Evolutionary conservation across 768 basidiomycete genomes (phyloP).

Genomic region (Suillus discolor): DNA sequence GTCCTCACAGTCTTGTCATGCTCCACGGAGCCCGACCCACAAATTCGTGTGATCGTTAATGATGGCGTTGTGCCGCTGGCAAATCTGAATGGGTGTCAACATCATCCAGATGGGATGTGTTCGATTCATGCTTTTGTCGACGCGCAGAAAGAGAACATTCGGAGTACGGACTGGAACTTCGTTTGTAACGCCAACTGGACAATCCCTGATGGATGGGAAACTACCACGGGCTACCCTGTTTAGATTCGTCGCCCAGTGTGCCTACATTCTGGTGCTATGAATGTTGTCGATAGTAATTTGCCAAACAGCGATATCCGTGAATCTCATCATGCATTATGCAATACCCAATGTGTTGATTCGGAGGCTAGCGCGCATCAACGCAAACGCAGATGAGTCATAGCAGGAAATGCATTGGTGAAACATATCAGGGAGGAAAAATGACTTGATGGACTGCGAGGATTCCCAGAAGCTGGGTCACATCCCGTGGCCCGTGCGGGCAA

Average conservation of each 20-base stretch:
- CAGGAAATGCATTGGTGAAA: no score
- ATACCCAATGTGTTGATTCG: no score
- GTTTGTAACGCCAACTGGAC: slow-evolving; percentile 76
- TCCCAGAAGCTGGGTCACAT: no score
- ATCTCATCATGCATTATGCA: neutral
- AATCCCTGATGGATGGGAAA: slow-evolving; percentile 73
- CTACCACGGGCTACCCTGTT: slow-evolving; percentile 65
- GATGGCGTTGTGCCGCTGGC: slow-evolving; percentile 81
- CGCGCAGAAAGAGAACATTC: slow-evolving; percentile 66
- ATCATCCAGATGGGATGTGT: slow-evolving; percentile 77
- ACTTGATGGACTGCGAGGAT: no score
- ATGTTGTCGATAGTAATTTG: neutral
- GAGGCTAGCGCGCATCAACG: no score
- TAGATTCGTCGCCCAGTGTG: neutral
- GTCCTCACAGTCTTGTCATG: slow-evolving; percentile 57
- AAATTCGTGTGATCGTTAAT: slow-evolving; percentile 83
- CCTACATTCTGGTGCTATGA: neutral
- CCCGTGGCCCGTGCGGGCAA: no score
- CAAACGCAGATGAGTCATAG: no score
- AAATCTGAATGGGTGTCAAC: slow-evolving; percentile 68
- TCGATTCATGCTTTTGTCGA: slow-evolving; percentile 67
- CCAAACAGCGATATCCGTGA: neutral
- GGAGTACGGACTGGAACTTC: slow-evolving; percentile 64
- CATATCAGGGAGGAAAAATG: no score
- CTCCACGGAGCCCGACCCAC: slow-evolving; percentile 46